These are phyloP conservation scores for Coemansia sp. DNA, from an alignment of 192 early-diverging fungal genomes.

Conservation along the genomic window DNA sequence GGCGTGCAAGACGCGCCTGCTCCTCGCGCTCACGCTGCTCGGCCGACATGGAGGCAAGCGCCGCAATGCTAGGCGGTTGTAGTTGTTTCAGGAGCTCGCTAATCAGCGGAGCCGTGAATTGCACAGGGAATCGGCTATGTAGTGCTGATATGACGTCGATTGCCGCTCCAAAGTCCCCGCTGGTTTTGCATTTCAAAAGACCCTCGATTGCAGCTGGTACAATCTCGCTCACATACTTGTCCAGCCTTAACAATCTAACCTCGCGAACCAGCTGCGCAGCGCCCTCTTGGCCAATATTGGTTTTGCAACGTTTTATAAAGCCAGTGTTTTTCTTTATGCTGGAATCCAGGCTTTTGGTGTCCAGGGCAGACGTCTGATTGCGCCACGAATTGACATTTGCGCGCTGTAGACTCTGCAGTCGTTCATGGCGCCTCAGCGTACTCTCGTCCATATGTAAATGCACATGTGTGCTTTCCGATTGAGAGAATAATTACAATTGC, in stretches of 20 bases:
- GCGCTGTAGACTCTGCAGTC: conserved; percentile 38
- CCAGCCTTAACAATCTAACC: conserved; percentile 81
- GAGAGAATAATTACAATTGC: not conserved
- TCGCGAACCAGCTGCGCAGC: conserved; percentile 73
- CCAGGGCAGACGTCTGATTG: conserved; percentile 19
- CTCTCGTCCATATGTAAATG: conserved; percentile 44
- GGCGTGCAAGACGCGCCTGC: conserved; percentile 60
- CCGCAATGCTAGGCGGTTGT: conserved; percentile 59
- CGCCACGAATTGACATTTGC: conserved; percentile 42
- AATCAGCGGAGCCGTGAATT: conserved; percentile 71
- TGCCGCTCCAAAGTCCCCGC: conserved; percentile 74
- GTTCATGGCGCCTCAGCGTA: conserved; percentile 46
- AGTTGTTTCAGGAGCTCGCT: conserved; percentile 65
- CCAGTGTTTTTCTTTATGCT: conserved; percentile 97
- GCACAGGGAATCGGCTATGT: conserved; percentile 85
- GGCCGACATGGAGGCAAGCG: conserved; percentile 58
- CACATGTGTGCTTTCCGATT: conserved; percentile 28
- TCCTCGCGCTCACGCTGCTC: conserved; percentile 93
- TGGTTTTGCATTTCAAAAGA: conserved; percentile 61
- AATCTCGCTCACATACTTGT: conserved; percentile 96
- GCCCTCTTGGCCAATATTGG: conserved; percentile 65
- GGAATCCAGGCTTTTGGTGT: conserved; percentile 65
- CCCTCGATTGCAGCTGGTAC: conserved; percentile 81
- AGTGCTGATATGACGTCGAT: conserved; percentile 80
- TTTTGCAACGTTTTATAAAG: conserved; percentile 91